Percentiles rank a stretch among this genome's conserved stretches.
Evolutionary conservation across 2,329 filamentous ascomycete genomes (phyloP).

Genomic region (Aspergillus unguis): DNA sequence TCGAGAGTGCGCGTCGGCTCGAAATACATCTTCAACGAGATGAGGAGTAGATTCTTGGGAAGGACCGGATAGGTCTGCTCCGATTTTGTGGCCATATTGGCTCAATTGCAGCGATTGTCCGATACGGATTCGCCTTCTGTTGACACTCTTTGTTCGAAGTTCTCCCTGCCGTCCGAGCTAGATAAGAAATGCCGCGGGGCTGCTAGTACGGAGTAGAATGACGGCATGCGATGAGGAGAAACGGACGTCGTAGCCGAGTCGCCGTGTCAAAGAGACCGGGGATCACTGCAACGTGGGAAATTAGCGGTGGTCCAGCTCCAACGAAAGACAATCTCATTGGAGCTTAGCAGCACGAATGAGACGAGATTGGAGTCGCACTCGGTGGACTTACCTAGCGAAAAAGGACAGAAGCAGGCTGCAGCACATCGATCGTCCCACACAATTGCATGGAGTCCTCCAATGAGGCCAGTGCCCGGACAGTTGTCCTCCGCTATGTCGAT

Average conservation of each 20-base stretch:
- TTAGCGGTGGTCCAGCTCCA: neutral
- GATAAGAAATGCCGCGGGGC: neutral
- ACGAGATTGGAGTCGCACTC: slow-evolving; percentile 2
- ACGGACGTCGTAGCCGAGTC: neutral
- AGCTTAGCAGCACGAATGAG: neutral
- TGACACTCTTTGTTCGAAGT: neutral
- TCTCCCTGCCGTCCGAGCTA: neutral
- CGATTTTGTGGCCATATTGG: slow-evolving; percentile 5
- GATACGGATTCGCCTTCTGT: neutral
- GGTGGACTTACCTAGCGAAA: slow-evolving; percentile 13
- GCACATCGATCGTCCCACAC: slow-evolving; percentile 17
- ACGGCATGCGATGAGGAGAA: neutral
- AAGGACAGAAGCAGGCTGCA: neutral
- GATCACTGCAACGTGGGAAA: slow-evolving; percentile 3
- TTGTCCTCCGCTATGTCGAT: slow-evolving; percentile 9
- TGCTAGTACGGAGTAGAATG: neutral
- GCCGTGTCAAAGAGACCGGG: neutral
- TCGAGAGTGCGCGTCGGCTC: slow-evolving; percentile 50
- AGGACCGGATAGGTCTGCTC: slow-evolving; percentile 28
- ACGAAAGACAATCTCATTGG: slow-evolving; percentile 7
- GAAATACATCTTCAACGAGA: slow-evolving; percentile 42
- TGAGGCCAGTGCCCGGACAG: slow-evolving; percentile 10
- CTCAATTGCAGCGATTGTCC: neutral
- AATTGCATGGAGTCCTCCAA: slow-evolving; percentile 8
- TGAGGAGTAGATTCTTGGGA: slow-evolving; percentile 37